phyloP scores from a whole-genome alignment of 352 stramenopile species.

The Pythium apleroticum region DNA sequence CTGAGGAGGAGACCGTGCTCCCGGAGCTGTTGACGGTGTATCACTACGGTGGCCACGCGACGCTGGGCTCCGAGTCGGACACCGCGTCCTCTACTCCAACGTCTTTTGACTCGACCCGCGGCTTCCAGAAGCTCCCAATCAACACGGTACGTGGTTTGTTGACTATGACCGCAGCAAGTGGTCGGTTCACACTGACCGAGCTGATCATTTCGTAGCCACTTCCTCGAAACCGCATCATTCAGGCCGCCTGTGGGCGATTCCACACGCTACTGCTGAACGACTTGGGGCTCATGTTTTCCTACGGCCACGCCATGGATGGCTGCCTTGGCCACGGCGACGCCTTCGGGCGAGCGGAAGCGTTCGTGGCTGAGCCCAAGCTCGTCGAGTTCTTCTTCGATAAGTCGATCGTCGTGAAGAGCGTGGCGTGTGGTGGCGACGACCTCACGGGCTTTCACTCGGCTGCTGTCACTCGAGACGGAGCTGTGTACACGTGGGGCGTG shows the following conservation, averaged over 20 bases:
- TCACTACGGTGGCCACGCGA: slow-evolving; percentile 17
- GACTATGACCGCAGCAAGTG: slow-evolving; percentile 38
- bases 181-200: background rate
- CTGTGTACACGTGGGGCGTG: slow-evolving; percentile 79
- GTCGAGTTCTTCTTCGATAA: slow-evolving; percentile 59
- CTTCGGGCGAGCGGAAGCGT: slow-evolving; percentile 16
- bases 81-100: background rate
- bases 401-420: slow-evolving; percentile 33
- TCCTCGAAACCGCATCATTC: slow-evolving; percentile 55
- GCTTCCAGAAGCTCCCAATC: slow-evolving; percentile 30
- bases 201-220: slow-evolving; percentile 33
- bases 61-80: slow-evolving; percentile 6
- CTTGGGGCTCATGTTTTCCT: slow-evolving; percentile 62
- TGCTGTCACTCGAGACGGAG: slow-evolving; percentile 50
- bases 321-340: slow-evolving; percentile 42
- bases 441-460: slow-evolving; percentile 69
- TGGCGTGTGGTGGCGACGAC: slow-evolving; percentile 58
- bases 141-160: slow-evolving; percentile 33
- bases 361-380: slow-evolving; percentile 36
- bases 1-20: background rate
- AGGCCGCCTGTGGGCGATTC: slow-evolving; percentile 55
- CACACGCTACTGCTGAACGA: slow-evolving; percentile 70
- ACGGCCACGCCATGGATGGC: slow-evolving; percentile 48
- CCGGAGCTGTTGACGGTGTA: slow-evolving; percentile 25
- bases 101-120: background rate